Conservation (phyloP, 306 rosid genomes). For the Vigna mungo region DNA sequence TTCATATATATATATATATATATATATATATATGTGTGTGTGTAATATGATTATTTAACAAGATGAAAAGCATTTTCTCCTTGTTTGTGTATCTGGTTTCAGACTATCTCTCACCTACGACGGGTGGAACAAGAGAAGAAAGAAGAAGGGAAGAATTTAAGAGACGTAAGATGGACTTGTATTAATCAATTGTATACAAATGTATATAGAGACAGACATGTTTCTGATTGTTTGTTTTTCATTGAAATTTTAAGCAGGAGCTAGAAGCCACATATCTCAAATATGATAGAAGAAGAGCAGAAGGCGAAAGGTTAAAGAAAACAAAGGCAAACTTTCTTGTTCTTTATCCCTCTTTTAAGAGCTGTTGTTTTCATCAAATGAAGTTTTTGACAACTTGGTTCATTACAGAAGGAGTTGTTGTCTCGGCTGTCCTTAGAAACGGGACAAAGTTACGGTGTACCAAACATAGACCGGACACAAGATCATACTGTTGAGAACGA, state of each 20-base stretch:
- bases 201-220: neutral
- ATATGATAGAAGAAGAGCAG: conserved; percentile 62
- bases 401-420: conserved; percentile 26
- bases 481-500: no score
- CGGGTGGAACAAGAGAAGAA: conserved; percentile 68
- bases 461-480: no score
- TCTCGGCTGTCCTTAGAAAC: no score
- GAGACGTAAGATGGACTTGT: conserved; percentile 55
- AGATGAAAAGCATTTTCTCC: neutral
- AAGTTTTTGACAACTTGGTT: no score
- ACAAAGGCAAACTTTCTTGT: conserved; percentile 58
- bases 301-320: conserved; percentile 64
- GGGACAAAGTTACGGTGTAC: no score
- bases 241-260: conserved; percentile 58
- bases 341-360: no score
- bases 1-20: no score
- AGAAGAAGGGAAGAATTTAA: conserved; percentile 62
- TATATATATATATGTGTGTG: no score
- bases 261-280: conserved; percentile 53
- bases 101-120: conserved; percentile 74
- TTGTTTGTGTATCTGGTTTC: conserved; percentile 28
- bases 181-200: neutral
- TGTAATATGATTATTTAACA: no score
- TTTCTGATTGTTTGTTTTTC: conserved; percentile 23
- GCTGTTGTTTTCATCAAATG: no score